These are phyloP conservation scores for Halenospora varia DNA, from an alignment of 495 filamentous ascomycete genomes.

Conservation along the genomic window DNA sequence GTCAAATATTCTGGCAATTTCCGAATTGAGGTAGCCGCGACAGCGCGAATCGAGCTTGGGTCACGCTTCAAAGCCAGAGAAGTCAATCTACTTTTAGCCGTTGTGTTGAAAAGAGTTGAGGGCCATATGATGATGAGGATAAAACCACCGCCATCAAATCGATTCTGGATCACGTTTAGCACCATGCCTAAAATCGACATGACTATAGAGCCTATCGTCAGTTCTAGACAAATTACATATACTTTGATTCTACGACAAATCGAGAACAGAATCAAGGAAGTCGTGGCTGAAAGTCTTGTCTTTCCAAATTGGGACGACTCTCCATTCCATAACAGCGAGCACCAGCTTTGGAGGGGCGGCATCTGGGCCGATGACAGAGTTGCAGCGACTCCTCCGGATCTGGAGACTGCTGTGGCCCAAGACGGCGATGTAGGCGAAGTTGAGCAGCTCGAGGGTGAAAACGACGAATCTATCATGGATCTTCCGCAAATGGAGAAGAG, in stretches of 20 bases:
- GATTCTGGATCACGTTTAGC: constrained; percentile 92
- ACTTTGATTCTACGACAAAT: constrained; percentile 87
- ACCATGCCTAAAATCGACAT: constrained; percentile 88
- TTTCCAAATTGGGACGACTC: constrained; percentile 93
- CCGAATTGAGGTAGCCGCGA: constrained; percentile 81
- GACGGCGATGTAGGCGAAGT: constrained; percentile 51
- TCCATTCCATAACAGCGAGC: constrained; percentile 76
- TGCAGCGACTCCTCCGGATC: constrained; percentile 29
- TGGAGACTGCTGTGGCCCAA: constrained; percentile 49
- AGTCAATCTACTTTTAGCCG: constrained; percentile 83
- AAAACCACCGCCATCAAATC: constrained; percentile 93
- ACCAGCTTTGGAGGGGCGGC: constrained; percentile 77
- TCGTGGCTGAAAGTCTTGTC: constrained; percentile 90
- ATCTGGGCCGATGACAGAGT: constrained; percentile 70
- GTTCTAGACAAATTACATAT: constrained; percentile 91
- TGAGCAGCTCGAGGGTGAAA: constrained; percentile 36
- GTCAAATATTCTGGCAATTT: constrained; percentile 87
- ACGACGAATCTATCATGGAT: constrained; percentile 24
- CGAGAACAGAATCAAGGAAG: constrained; percentile 88
- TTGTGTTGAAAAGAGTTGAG: constrained; percentile 78
- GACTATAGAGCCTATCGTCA: constrained; percentile 90
- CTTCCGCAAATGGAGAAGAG: constrained; percentile 55
- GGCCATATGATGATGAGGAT: constrained; percentile 81
- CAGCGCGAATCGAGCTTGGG: constrained; percentile 86
- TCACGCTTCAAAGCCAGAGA: constrained; percentile 84